These are phyloP conservation scores for Groenewaldozyma tartarivorans DNA, from an alignment of 805 yeast genomes.

Conservation along the genomic window DNA sequence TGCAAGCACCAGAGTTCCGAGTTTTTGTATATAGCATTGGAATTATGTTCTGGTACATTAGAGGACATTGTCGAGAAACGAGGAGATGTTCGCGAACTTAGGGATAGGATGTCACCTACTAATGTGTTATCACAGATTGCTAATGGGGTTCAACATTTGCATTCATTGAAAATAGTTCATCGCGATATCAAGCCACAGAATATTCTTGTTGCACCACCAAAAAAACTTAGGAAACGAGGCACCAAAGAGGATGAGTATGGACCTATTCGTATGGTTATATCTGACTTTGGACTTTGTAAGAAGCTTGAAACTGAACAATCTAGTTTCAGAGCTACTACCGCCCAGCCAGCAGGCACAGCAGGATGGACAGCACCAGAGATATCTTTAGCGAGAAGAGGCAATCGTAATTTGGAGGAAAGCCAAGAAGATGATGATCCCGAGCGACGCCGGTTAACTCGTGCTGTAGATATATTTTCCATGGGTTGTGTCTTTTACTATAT, in stretches of 20 bases:
- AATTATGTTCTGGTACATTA: constrained; percentile 78
- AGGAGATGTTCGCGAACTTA: constrained; percentile 29
- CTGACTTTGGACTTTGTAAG: constrained; percentile 95
- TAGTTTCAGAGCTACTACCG: constrained; percentile 85
- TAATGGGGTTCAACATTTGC: constrained; percentile 77
- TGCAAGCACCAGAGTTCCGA: constrained; percentile 87
- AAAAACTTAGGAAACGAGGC: constrained; percentile 18
- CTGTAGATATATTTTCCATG: constrained; percentile 86
- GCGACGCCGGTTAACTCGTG: constrained; percentile 33
- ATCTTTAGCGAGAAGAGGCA: constrained; percentile 11
- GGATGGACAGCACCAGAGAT: constrained; percentile 98
- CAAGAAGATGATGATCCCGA: constrained; percentile 5
- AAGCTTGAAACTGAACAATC: constrained; percentile 87
- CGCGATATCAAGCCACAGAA: constrained; percentile 93
- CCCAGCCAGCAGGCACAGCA: constrained; percentile 90
- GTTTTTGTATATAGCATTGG: constrained; percentile 87
- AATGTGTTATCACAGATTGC: constrained; percentile 66
- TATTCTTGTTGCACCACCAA: constrained; percentile 68
- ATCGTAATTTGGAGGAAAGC: neutral
- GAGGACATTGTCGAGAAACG: constrained; percentile 62
- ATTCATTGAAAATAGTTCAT: constrained; percentile 84
- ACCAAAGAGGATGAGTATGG: constrained; percentile 20
- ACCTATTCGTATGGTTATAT: constrained; percentile 64
- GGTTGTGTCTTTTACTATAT: constrained; percentile 93
- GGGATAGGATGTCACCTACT: constrained; percentile 38